Evolutionary conservation across 768 basidiomycete species (phyloP), one percentile per base, ranked within the genome.

Genomic region (Lactarius hengduanensis): DNA sequence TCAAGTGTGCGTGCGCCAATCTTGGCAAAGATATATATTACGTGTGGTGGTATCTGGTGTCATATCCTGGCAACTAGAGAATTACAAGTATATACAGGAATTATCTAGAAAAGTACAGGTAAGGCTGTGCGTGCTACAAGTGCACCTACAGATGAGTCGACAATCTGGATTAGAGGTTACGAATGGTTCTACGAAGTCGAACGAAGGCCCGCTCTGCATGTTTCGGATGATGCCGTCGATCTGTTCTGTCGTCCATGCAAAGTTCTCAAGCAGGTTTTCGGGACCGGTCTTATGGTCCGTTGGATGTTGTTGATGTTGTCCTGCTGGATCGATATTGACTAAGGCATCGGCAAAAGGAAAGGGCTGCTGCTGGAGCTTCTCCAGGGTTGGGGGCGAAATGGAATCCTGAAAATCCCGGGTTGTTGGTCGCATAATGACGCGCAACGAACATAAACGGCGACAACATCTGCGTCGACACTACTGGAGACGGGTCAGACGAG

Each of bases 1-100:
- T 47, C 45, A 47, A 47, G 45, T 11, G 47, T 4, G 47, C 15
- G n/a, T n/a, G 43, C 20, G n/a, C 47, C 47, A 26, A 50, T 22
- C 10, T 47, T 47, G 45, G 47, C 22, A 18, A 57, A 22, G 43
- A 15, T 2, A 32, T 36, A 1, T 53, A 62, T 62, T 62, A 66
- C 47, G 57, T 45, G 26, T 53, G 61, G 26, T 47, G 22, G 55
- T 63, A 63, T 41, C 30, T 22, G 11, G 30, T 62, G 18, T 15
- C 13, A 18, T 57, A 34, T 36, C 43, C 8, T 26, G 45, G 45
- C 47, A 45, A 50, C 47, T 50, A 41, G 30, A 18, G 59, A 26
- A 53, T 26, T 66, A 66, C 65, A 62, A n/a, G 55, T 66, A 62
- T 66, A 57, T 58, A 66, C 65, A 59, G 22, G 9, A 38, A 38